Percentiles rank a stretch among this genome's conserved stretches.
These are phyloP conservation scores for Xylariaceae sp. DNA, from an alignment of 2,329 filamentous ascomycete species.

Conservation along the genomic window DNA sequence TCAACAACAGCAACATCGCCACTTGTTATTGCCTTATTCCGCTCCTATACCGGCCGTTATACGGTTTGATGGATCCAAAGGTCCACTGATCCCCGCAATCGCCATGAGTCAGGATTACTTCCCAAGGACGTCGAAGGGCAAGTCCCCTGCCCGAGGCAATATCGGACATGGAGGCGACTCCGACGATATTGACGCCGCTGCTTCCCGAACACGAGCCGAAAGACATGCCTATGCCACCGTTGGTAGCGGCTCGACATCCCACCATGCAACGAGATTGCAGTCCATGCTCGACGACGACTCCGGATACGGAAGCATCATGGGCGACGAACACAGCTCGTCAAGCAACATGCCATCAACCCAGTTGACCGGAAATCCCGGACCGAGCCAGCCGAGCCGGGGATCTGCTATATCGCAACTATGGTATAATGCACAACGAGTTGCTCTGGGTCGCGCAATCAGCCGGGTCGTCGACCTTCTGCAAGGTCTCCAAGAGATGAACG, in stretches of 20 bases:
- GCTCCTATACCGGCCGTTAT: not conserved
- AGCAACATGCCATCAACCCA: constrained; percentile 38
- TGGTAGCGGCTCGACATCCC: constrained; percentile 72
- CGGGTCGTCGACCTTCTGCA: constrained; percentile 78
- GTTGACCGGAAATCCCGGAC: constrained; percentile 43
- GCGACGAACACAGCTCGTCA: constrained; percentile 48
- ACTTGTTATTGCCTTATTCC: not conserved
- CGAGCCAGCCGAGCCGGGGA: constrained; percentile 63
- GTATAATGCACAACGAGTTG: constrained; percentile 87
- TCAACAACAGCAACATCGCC: not conserved
- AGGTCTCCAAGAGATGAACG: constrained; percentile 81
- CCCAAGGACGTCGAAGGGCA: constrained; percentile 31
- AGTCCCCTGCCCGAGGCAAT: constrained; percentile 39
- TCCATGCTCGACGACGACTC: constrained; percentile 81
- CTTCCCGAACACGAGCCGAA: constrained; percentile 28
- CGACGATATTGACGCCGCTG: constrained; percentile 14
- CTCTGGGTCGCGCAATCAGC: constrained; percentile 82
- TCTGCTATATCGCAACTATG: constrained; percentile 87
- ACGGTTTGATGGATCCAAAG: constrained; percentile 16
- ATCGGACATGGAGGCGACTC: not conserved
- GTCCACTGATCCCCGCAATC: constrained; percentile 22
- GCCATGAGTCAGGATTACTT: constrained; percentile 58
- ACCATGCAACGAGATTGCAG: constrained; percentile 75
- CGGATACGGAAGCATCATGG: constrained; percentile 73
- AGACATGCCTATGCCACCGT: constrained; percentile 78